Conservation (phyloP, 2,329 filamentous ascomycete species). For the Alternaria triticina region DNA sequence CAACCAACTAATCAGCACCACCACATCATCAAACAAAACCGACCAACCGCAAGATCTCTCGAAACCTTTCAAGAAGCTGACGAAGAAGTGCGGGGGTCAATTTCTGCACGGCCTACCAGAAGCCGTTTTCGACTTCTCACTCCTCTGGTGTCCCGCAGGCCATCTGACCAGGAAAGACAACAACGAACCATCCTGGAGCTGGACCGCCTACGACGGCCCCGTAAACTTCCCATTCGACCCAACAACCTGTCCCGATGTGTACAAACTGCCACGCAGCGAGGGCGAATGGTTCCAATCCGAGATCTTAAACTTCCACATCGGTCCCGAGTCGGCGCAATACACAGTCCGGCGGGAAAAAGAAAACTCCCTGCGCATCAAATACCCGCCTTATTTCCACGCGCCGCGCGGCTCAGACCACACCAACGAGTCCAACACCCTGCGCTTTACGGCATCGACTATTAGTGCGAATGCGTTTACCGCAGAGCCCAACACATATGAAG, state of each 20-base stretch:
- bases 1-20: slow-evolving; percentile 37
- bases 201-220: slow-evolving; percentile 33
- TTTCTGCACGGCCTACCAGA: slow-evolving; percentile 43
- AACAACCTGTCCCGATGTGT: slow-evolving; percentile 39
- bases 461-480: slow-evolving; percentile 33
- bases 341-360: slow-evolving; percentile 38
- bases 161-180: slow-evolving; percentile 16
- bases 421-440: slow-evolving; percentile 29
- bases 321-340: slow-evolving; percentile 29
- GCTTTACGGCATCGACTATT: slow-evolving; percentile 34
- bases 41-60: slow-evolving; percentile 25
- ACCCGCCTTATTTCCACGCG: slow-evolving; percentile 36
- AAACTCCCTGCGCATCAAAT: slow-evolving; percentile 27
- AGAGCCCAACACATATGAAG: slow-evolving; percentile 31
- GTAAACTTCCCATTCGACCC: slow-evolving; percentile 45
- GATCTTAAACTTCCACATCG: slow-evolving; percentile 34
- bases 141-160: slow-evolving; percentile 43
- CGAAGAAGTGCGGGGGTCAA: slow-evolving; percentile 37
- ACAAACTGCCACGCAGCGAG: slow-evolving; percentile 22
- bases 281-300: slow-evolving; percentile 39
- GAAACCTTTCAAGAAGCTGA: slow-evolving; percentile 31
- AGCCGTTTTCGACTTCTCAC: slow-evolving; percentile 38
- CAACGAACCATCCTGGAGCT: slow-evolving; percentile 42
- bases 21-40: slow-evolving; percentile 18
- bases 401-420: slow-evolving; percentile 25